Conservation (phyloP, 2,329 filamentous ascomycete genomes). For the Camillea tinctor region DNA sequence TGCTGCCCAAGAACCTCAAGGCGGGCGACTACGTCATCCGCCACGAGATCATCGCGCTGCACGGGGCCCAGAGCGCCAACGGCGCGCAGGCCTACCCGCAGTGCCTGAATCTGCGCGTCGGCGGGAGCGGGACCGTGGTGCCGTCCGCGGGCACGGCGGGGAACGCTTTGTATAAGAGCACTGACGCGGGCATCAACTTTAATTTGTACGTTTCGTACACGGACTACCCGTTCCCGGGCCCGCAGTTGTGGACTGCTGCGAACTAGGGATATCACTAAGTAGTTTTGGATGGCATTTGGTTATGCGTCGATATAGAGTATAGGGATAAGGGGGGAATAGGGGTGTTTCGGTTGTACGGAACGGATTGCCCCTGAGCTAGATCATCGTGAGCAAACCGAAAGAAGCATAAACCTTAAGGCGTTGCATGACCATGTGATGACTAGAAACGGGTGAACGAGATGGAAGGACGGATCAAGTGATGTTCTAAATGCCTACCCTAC, state of each 20-base stretch:
- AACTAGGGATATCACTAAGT: slow-evolving; percentile 9
- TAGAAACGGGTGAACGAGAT: too few relatives aligned
- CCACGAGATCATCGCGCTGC: slow-evolving; percentile 50
- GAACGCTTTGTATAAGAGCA: slow-evolving; percentile 30
- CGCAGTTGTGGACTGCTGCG: slow-evolving; percentile 24
- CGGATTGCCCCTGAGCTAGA: too few relatives aligned
- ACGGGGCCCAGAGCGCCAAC: slow-evolving; percentile 36
- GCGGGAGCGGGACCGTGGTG: slow-evolving; percentile 30
- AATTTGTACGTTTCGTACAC: slow-evolving; percentile 21
- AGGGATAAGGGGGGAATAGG: too few relatives aligned
- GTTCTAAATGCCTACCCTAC: too few relatives aligned
- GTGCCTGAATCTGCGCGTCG: slow-evolving; percentile 44
- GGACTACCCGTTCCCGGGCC: slow-evolving; percentile 27
- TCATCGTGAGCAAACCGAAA: too few relatives aligned
- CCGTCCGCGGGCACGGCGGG: slow-evolving; percentile 31
- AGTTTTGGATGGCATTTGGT: neutral
- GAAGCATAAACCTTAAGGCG: too few relatives aligned
- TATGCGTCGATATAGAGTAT: too few relatives aligned
- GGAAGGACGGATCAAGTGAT: too few relatives aligned
- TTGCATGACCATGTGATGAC: too few relatives aligned
- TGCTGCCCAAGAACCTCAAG: slow-evolving; percentile 42
- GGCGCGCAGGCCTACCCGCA: slow-evolving; percentile 44
- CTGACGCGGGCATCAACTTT: slow-evolving; percentile 29
- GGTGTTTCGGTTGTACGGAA: too few relatives aligned
- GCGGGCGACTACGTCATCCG: slow-evolving; percentile 50